Evolutionary conservation across 352 stramenopile genomes (phyloP), one percentile per base, ranked within the genome.

Genomic region (Globisporangium mamillatum): DNA sequence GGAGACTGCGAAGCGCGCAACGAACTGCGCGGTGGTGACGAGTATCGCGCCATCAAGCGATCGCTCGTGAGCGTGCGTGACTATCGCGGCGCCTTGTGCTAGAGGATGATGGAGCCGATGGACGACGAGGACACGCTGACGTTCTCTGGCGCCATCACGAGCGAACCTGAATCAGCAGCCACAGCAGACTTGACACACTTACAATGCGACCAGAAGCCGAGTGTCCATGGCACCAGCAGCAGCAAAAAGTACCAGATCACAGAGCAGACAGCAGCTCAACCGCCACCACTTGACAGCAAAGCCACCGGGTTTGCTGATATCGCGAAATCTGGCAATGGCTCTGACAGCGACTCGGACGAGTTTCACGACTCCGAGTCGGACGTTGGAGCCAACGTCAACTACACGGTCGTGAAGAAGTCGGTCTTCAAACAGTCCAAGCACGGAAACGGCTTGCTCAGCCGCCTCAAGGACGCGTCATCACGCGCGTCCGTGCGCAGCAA

Each of bases 391-490:
- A 72, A 75, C 20, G 6, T 32, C 7, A 72, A 75, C 22, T 78
- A 79, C 41, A 65, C 75, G 18, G 52, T 92, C 29, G 82, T 92
- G 20, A 84, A 80, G 57, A 92, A 92, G 60, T 90, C 84, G 58
- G 82, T 90, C 22, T 90, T 84, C 76, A 90, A 88, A 50, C 71
- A 84, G 22, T 27, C 60, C 25, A 71, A 67, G 38, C 48, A 36
- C 16, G 20, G 29, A 9, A 75, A 76, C 1, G 63, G 68, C 0
- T 74, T 81, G n/a, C 56, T 83, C 4, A 64, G 61, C 16, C 74
- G 76, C 20, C 60, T 83, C 53, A 72, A 75, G 29, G 74, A 78
- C 53, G 75, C 59, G 9, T 67, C 71, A 6, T 70, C 62, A 2
- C 57, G 56, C 54, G 60, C 70, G 18, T 72, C 66, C 10, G 60